A percentile compares a stretch with the other conserved stretches of the same genome.
Conservation (phyloP, 495 filamentous ascomycete genomes). For the Aspergillus nanangensis region DNA sequence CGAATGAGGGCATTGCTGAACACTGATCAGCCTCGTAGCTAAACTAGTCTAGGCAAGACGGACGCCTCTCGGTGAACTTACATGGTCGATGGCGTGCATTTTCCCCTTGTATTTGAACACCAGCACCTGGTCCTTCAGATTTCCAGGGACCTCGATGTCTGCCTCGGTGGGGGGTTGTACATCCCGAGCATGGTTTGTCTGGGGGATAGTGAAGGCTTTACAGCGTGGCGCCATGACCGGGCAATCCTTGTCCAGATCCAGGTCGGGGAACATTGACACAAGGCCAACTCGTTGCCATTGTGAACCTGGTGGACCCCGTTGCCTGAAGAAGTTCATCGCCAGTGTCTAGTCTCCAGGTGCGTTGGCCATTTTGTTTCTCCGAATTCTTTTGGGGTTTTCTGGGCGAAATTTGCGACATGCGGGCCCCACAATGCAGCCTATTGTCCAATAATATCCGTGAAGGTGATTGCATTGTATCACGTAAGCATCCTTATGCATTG, state of each 20-base stretch:
- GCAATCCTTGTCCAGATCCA: slow-evolving; percentile 31
- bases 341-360: too few species aligned
- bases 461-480: too few species aligned
- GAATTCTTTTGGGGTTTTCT: too few species aligned
- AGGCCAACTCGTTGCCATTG: slow-evolving; percentile 42
- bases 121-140: slow-evolving; percentile 53
- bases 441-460: too few species aligned
- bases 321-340: too few species aligned
- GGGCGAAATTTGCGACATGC: too few species aligned
- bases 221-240: slow-evolving; percentile 36
- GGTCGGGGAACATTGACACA: slow-evolving; percentile 46
- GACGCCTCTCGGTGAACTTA: slow-evolving; percentile 24
- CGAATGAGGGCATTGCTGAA: slow-evolving; percentile 57
- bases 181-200: slow-evolving; percentile 15
- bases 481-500: too few species aligned
- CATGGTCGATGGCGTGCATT: slow-evolving; percentile 57
- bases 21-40: slow-evolving; percentile 5
- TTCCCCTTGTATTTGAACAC: slow-evolving; percentile 55
- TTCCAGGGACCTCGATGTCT: slow-evolving; percentile 37
- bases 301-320: too few species aligned
- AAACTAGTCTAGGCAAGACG: background rate
- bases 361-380: too few species aligned
- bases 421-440: too few species aligned
- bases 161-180: slow-evolving; percentile 23
- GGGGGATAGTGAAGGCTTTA: slow-evolving; percentile 52